These are phyloP conservation scores for Galium porrigens DNA, from an alignment of 305 asterid species.

Conservation along the genomic window DNA sequence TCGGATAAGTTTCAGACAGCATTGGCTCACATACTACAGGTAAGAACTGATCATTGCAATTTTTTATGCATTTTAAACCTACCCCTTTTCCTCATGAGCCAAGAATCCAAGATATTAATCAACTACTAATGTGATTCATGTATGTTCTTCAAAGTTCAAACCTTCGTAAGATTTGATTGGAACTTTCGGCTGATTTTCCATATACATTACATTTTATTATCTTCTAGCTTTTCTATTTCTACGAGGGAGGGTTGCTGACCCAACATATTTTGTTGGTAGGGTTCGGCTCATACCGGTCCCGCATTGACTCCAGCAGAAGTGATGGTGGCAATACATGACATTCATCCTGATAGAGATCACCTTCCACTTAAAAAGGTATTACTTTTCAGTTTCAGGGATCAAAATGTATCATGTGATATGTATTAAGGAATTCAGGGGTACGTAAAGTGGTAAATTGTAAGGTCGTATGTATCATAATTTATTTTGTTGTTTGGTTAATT, in stretches of 20 bases:
- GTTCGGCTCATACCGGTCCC: constrained; percentile 92
- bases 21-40: constrained; percentile 92
- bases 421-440: background rate
- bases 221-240: background rate
- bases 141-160: background rate
- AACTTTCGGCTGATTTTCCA: background rate
- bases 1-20: constrained; percentile 87
- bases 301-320: constrained; percentile 95
- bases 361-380: constrained; percentile 81
- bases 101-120: background rate
- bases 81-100: background rate
- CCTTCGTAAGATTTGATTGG: background rate
- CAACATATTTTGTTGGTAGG: constrained; percentile 36
- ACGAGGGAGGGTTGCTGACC: constrained; percentile 1
- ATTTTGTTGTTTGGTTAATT: background rate
- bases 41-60: constrained; percentile 17
- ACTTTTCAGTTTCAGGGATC: background rate
- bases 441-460: background rate
- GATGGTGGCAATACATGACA: constrained; percentile 91
- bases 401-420: constrained; percentile 5
- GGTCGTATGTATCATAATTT: background rate
- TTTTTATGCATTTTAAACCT: background rate
- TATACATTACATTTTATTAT: background rate
- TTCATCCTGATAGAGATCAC: constrained; percentile 72
- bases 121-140: background rate